Evolutionary conservation across 768 basidiomycete genomes (phyloP).

Genomic region (Leccinum sublutescens): DNA sequence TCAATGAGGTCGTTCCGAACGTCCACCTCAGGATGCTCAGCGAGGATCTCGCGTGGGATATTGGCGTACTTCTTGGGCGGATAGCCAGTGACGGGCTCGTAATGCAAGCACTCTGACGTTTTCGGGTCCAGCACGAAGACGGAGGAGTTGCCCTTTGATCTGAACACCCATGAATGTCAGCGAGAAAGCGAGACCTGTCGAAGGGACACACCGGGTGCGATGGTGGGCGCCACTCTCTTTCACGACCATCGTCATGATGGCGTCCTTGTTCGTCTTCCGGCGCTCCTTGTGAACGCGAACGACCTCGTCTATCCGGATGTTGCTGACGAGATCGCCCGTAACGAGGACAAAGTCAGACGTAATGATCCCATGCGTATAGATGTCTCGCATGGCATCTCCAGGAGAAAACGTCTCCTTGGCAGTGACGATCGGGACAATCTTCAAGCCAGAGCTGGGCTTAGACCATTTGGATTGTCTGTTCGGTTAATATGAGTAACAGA

Average conservation of each 20-base stretch:
- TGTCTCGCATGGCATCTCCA: constrained; percentile 91
- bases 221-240: constrained; percentile 73
- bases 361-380: constrained; percentile 89
- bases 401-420: constrained; percentile 85
- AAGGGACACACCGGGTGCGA: constrained; percentile 60
- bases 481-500: constrained; percentile 9
- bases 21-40: constrained; percentile 74
- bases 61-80: constrained; percentile 59
- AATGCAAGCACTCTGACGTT: constrained; percentile 81
- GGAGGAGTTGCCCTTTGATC: constrained; percentile 69
- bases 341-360: constrained; percentile 90
- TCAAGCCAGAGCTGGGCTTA: constrained; percentile 71
- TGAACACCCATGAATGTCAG: constrained; percentile 27
- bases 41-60: constrained; percentile 78
- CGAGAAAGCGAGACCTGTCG: background rate
- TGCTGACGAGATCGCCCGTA: constrained; percentile 90
- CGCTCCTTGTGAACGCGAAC: constrained; percentile 87
- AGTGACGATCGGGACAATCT: constrained; percentile 81
- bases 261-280: constrained; percentile 83
- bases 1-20: constrained; percentile 87
- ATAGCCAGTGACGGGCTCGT: constrained; percentile 71
- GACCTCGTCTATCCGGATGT: constrained; percentile 85
- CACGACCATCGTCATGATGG: constrained; percentile 95
- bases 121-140: constrained; percentile 76
- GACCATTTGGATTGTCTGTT: constrained; percentile 83